These are phyloP conservation scores for Calonectria pauciramosa DNA, from an alignment of 2,329 filamentous ascomycete species.

Conservation along the genomic window DNA sequence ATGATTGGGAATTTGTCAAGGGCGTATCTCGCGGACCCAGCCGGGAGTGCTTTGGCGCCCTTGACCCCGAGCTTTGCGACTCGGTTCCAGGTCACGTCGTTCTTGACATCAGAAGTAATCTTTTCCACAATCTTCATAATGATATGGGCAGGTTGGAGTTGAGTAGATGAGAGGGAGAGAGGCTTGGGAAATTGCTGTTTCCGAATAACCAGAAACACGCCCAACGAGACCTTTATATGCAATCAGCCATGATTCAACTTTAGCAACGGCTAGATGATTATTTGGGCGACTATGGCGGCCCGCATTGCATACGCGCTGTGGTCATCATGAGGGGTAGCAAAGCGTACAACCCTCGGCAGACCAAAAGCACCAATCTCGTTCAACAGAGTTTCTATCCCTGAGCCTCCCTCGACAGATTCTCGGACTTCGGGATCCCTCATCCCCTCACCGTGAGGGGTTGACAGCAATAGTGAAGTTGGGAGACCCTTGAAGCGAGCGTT, in stretches of 20 bases:
- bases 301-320: neutral
- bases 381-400: neutral
- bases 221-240: neutral
- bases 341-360: neutral
- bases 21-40: constrained; percentile 67
- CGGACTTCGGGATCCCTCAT: constrained; percentile 25
- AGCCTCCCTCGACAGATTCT: constrained; percentile 13
- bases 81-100: constrained; percentile 44
- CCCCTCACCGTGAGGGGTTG: neutral
- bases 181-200: neutral
- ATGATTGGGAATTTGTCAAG: constrained; percentile 73
- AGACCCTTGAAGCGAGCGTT: neutral
- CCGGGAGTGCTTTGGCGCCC: constrained; percentile 58
- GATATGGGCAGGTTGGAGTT: neutral
- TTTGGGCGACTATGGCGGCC: neutral
- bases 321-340: constrained; percentile 2
- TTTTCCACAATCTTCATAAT: constrained; percentile 41
- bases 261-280: neutral
- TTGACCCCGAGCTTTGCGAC: constrained; percentile 32
- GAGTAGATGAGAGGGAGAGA: neutral
- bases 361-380: neutral
- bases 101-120: constrained; percentile 33
- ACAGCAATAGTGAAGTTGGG: neutral
- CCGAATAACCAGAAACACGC: neutral
- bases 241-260: neutral